Conservation (phyloP, 2,329 filamentous ascomycete genomes). For the Calonectria pseudoreteaudii region DNA sequence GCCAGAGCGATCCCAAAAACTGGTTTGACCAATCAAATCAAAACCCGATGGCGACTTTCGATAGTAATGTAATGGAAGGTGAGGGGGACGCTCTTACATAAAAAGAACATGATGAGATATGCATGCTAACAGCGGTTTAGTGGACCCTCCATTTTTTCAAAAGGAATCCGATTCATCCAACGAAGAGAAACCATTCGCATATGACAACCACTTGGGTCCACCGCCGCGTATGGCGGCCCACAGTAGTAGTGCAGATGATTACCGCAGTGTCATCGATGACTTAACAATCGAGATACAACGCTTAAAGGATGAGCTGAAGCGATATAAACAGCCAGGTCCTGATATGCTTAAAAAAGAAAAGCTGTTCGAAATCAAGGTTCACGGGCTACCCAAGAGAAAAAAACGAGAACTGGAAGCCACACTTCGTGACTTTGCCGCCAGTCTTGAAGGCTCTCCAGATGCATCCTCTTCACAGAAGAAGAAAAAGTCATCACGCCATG, state of each 20-base stretch:
- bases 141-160: conserved; percentile 68
- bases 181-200: conserved; percentile 52
- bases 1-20: conserved; percentile 61
- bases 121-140: conserved; percentile 38
- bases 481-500: conserved; percentile 54
- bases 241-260: conserved; percentile 78
- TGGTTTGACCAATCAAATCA: conserved; percentile 68
- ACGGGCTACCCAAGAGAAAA: conserved; percentile 77
- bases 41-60: conserved; percentile 58
- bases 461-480: conserved; percentile 55
- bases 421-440: conserved; percentile 76
- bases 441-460: conserved; percentile 64
- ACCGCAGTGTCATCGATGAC: conserved; percentile 87
- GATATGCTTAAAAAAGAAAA: conserved; percentile 79
- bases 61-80: conserved; percentile 62
- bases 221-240: conserved; percentile 52
- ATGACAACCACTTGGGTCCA: conserved; percentile 38
- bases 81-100: conserved; percentile 27
- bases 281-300: conserved; percentile 86
- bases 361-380: conserved; percentile 85
- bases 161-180: conserved; percentile 65
- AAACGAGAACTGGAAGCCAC: conserved; percentile 82
- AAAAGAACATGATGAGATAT: neutral
- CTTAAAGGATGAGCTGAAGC: conserved; percentile 78
- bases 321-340: conserved; percentile 75